Evolutionary conservation across 139 green algal species (phyloP).

Genomic region (Chlorella sp.): DNA sequence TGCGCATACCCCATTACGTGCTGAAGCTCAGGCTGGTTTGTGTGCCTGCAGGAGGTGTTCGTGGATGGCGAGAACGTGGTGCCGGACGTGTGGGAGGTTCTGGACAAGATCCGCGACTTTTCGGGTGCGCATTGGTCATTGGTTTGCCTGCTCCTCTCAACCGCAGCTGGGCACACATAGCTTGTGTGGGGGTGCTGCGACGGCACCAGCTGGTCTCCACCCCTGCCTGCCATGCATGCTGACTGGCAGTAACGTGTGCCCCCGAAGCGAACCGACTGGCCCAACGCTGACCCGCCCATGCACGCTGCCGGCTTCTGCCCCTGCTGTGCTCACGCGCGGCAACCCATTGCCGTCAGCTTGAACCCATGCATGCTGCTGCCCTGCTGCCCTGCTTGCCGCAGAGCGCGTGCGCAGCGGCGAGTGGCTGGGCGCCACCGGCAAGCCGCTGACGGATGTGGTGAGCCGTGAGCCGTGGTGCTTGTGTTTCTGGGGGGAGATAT

Average conservation of each 20-base stretch:
- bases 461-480: conserved; percentile 31
- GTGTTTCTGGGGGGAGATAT: no score
- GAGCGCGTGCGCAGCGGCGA: conserved; percentile 71
- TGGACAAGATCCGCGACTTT: conserved; percentile 99
- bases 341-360: no score
- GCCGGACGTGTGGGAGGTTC: conserved; percentile 94
- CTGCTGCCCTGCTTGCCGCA: not conserved
- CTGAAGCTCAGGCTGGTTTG: not conserved
- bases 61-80: conserved; percentile 82
- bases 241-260: not conserved
- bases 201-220: no score
- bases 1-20: no score
- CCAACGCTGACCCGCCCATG: no score
- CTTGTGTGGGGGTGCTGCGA: no score
- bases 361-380: no score
- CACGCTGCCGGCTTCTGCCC: no score
- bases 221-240: no score
- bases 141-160: not conserved
- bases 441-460: conserved; percentile 93
- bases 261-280: no score
- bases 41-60: conserved; percentile 3
- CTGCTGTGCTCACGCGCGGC: no score
- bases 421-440: conserved; percentile 93
- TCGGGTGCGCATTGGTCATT: conserved; percentile 10
- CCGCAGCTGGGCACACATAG: no score